These are phyloP conservation scores for Vitis hybrid DNA, from an alignment of 177 flowering plant genomes.

Conservation along the genomic window DNA sequence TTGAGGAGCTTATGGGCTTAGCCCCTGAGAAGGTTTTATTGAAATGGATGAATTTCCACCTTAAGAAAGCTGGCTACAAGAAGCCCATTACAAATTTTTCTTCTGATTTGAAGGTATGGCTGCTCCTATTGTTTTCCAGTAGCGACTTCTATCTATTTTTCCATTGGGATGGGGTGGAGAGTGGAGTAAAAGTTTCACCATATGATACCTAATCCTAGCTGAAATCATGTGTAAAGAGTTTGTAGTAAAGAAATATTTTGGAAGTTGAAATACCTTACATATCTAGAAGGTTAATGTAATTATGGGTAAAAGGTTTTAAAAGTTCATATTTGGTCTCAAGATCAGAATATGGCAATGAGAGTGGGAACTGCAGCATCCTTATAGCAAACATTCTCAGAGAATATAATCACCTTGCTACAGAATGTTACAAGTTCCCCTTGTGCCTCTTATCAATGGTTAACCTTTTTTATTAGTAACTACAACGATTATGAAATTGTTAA, in stretches of 20 bases:
- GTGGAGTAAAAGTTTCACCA: background rate
- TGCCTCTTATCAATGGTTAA: background rate
- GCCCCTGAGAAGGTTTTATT: slow-evolving; percentile 83
- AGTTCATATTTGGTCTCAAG: too few species aligned
- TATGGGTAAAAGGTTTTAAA: too few species aligned
- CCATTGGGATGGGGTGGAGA: background rate
- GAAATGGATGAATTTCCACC: slow-evolving; percentile 94
- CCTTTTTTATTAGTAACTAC: background rate
- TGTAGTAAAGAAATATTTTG: too few species aligned
- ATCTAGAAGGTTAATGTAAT: too few species aligned
- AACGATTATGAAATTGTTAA: background rate
- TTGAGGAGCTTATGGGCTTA: slow-evolving; percentile 80
- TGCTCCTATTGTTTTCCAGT: background rate
- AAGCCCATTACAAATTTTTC: slow-evolving; percentile 78
- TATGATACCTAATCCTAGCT: too few species aligned
- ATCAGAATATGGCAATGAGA: too few species aligned
- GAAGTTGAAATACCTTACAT: too few species aligned
- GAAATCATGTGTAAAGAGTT: too few species aligned
- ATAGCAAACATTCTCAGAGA: too few species aligned
- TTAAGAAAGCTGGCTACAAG: slow-evolving; percentile 75
- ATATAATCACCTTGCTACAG: too few species aligned
- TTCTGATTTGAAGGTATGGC: slow-evolving; percentile 75
- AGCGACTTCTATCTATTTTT: background rate
- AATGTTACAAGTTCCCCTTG: background rate
- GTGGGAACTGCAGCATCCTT: too few species aligned